These are phyloP conservation scores for Hibiscus trionum DNA, from an alignment of 345 rosid species.

Conservation along the genomic window DNA sequence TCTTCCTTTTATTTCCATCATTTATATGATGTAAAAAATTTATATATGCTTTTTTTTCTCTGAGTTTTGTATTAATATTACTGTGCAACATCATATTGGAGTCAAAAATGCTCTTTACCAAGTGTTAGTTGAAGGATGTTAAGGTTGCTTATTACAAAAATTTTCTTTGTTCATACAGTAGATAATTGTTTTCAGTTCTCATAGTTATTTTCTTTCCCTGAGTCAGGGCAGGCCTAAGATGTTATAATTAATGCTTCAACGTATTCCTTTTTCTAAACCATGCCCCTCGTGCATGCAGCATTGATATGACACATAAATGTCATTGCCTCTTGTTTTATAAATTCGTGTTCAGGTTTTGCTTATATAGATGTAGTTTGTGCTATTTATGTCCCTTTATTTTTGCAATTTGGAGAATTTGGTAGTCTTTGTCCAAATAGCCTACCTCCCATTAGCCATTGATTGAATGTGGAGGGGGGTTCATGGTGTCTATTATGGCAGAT, in stretches of 20 bases:
- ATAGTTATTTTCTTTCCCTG: neutral
- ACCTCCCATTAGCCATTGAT: neutral
- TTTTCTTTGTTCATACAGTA: neutral
- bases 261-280: conserved; percentile 2
- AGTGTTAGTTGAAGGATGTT: neutral
- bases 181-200: neutral
- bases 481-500: neutral
- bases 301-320: neutral
- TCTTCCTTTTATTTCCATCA: neutral
- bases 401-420: neutral
- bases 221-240: neutral
- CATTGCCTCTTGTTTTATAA: neutral
- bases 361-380: neutral
- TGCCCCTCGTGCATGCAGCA: neutral
- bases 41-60: neutral
- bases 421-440: neutral
- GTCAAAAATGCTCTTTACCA: neutral
- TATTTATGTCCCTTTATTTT: neutral
- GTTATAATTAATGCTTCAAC: neutral
- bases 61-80: neutral
- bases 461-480: neutral
- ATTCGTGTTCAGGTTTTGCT: neutral
- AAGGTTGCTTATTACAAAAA: neutral
- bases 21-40: no score
- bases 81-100: neutral